phyloP scores from a whole-genome alignment of 306 rosid genomes.

The Rubus parviflorus region DNA sequence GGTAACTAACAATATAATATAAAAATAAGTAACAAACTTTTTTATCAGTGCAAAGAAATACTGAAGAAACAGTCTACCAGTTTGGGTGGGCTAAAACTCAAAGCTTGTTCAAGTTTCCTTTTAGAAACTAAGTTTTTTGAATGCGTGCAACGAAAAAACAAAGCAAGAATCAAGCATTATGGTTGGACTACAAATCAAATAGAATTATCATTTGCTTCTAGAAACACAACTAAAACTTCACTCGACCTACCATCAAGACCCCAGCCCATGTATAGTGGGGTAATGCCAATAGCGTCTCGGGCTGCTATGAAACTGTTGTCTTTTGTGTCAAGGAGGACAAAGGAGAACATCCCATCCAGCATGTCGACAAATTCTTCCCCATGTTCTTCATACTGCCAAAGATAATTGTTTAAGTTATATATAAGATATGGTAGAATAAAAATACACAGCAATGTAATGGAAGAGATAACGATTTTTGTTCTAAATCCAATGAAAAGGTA shows the following conservation, averaged over 20 bases:
- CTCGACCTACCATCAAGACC: conserved; percentile 85
- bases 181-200: neutral
- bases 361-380: conserved; percentile 88
- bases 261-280: conserved; percentile 95
- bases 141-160: neutral
- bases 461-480: neutral
- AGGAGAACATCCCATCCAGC: conserved; percentile 97
- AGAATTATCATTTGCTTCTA: neutral
- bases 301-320: conserved; percentile 86
- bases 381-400: conserved; percentile 83
- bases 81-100: neutral
- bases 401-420: conserved; percentile 14
- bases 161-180: neutral
- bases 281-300: conserved; percentile 89
- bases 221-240: conserved; percentile 10
- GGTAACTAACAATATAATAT: neutral
- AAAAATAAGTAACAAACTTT: neutral
- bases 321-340: conserved; percentile 86
- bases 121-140: neutral
- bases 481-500: neutral
- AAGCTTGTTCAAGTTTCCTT: neutral
- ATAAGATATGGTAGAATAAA: neutral
- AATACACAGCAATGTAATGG: neutral
- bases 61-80: neutral
- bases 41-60: neutral